Base-by-base conservation (phyloP, 148 eudicot species). In the Dysphania ambrosioides region DNA sequence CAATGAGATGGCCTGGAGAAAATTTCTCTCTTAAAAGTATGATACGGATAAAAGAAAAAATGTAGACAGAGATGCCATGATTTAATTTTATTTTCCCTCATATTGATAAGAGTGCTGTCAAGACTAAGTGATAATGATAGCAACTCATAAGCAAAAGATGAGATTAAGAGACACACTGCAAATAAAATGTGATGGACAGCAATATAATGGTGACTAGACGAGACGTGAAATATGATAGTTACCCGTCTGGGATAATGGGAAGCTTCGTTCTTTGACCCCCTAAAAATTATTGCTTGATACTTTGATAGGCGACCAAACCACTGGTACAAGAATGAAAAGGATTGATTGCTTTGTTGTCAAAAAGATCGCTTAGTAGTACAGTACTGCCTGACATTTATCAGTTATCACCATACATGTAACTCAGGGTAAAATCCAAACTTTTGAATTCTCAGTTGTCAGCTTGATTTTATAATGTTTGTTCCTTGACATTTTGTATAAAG, bases 201-300 rank as follows among this genome's bases (percentile, higher is more conserved):
- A 30, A n/a, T n/a, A n/a, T n/a, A n/a, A 72, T 61, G 30, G 47
- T 55, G 66, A 65, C 72, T 36, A 29, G 55, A 12, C 51, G 8
- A 41, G 53, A 73, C 29, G 19, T 3, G 4, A 64, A 65, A 42
- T 62, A 32, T 57, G 68, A 56, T 60, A 68, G 47, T 66, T 66
- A 35, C 30, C 21, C 29, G 30, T 77, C n/a, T n/a, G n/a, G n/a
- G n/a, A n/a, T n/a, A n/a, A n/a, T 18, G 15, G 79, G 79, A 77
- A 77, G 79, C 69, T 77, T 77, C 79, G 35, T 70, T 61, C 47
- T 70, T 77, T 77, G 51, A 64, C 68, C 11, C 36, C 65, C 18
- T n/a, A 13, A 6, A 12, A 13, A 10, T 59, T 8, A 29, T 59
- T 59, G 63, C n/a, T n/a, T n/a, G n/a, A n/a, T n/a, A n/a, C n/a